Percentiles rank a stretch among this genome's conserved stretches.
These are phyloP conservation scores for Melocanna baccifera DNA, from an alignment of 176 grass and related monocot species.

Conservation along the genomic window DNA sequence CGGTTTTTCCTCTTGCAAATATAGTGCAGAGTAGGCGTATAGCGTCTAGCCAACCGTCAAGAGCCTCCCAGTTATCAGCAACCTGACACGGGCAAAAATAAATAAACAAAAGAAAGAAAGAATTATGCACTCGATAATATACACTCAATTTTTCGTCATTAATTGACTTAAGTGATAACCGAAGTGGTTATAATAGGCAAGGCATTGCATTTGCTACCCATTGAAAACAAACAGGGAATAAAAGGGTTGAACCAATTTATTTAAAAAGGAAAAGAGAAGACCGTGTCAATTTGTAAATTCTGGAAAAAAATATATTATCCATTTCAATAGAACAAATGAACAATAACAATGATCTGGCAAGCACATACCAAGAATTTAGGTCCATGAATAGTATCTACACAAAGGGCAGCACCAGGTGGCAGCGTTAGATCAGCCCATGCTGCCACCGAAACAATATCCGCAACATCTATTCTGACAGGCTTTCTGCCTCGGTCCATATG, in stretches of 20 bases:
- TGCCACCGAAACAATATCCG: conserved; percentile 74
- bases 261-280: not conserved
- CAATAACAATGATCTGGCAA: conserved; percentile 5
- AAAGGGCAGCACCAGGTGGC: conserved; percentile 82
- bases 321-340: conserved; percentile 9
- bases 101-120: not conserved
- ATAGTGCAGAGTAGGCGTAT: conserved; percentile 92
- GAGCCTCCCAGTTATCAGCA: conserved; percentile 87
- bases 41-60: conserved; percentile 88
- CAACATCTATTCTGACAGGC: conserved; percentile 64
- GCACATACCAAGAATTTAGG: conserved; percentile 70
- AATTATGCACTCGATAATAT: conserved; percentile 1
- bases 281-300: not conserved
- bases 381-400: conserved; percentile 79
- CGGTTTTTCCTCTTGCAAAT: conserved; percentile 81
- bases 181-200: not conserved
- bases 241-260: not conserved
- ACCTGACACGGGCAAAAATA: conserved; percentile 39
- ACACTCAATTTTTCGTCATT: not conserved
- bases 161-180: not conserved
- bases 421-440: conserved; percentile 84
- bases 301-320: not conserved
- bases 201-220: not conserved
- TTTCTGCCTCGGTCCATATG: conserved; percentile 49
- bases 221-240: not conserved